Percentiles rank a stretch among this genome's conserved stretches.
Conservation (phyloP, 768 basidiomycete species). For the Epithele typhae region DNA sequence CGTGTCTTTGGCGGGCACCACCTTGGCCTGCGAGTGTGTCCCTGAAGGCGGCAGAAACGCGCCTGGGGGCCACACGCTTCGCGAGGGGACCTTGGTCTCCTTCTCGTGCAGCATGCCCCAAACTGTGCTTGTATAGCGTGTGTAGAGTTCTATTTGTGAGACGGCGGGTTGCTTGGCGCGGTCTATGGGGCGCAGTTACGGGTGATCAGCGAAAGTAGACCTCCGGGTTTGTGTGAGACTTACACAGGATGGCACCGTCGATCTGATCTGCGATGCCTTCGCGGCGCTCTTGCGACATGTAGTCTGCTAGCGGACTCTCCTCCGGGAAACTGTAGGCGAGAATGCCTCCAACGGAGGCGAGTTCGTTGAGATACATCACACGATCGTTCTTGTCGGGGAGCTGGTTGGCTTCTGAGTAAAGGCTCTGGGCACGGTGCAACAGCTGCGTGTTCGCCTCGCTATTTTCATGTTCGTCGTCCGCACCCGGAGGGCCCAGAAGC, state of each 20-base stretch:
- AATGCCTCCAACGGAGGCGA: slow-evolving; percentile 69
- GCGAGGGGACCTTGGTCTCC: slow-evolving; percentile 40
- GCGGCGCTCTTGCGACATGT: slow-evolving; percentile 72
- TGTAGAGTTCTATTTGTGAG: slow-evolving; percentile 58
- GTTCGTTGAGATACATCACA: slow-evolving; percentile 60
- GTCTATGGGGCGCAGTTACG: no score
- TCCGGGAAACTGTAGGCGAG: slow-evolving; percentile 84
- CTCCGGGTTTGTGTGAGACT: no score
- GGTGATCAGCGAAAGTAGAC: neutral
- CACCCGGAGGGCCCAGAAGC: slow-evolving; percentile 3
- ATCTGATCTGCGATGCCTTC: slow-evolving; percentile 86
- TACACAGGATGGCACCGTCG: slow-evolving; percentile 80
- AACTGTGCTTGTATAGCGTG: slow-evolving; percentile 61
- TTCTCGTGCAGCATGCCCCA: slow-evolving; percentile 55
- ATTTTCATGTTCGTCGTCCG: slow-evolving; percentile 20
- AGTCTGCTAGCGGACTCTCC: slow-evolving; percentile 67
- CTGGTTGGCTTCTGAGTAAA: slow-evolving; percentile 57
- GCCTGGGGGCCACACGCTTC: slow-evolving; percentile 36
- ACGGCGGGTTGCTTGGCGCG: slow-evolving; percentile 41
- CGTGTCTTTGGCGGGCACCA: neutral
- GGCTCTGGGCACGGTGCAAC: slow-evolving; percentile 56
- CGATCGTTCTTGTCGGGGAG: slow-evolving; percentile 55
- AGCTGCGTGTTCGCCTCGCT: slow-evolving; percentile 35
- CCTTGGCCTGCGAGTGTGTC: slow-evolving; percentile 3
- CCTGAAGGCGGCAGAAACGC: slow-evolving; percentile 36